These are phyloP conservation scores for Emiliania huxleyi DNA, from an alignment of 78 protist species.

Conservation along the genomic window DNA sequence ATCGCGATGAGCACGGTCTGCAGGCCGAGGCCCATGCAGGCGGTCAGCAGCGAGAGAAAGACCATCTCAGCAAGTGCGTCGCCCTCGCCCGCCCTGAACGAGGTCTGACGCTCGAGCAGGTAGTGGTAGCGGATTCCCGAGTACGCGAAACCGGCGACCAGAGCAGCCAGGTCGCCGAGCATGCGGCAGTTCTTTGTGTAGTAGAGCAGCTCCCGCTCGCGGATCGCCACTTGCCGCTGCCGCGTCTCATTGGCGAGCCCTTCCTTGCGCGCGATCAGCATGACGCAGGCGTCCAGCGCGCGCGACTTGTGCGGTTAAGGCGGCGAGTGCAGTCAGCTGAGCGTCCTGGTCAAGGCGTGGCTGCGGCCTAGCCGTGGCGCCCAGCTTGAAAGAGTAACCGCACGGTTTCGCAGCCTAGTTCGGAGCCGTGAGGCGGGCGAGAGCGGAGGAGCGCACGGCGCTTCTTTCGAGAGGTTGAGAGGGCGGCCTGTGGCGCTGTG, in stretches of 20 bases:
- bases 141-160: neutral
- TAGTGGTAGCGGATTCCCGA: neutral
- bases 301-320: too few species aligned
- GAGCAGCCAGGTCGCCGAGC: neutral
- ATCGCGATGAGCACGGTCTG: neutral
- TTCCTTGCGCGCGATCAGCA: neutral
- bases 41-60: neutral
- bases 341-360: too few species aligned
- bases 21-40: neutral
- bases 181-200: neutral
- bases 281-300: too few species aligned
- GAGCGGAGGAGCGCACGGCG: too few species aligned
- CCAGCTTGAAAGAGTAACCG: too few species aligned
- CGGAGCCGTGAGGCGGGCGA: too few species aligned
- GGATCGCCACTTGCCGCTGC: neutral
- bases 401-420: too few species aligned
- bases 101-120: neutral
- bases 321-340: too few species aligned
- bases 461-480: too few species aligned
- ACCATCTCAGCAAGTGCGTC: neutral
- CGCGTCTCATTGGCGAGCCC: neutral
- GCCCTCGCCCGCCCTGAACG: neutral
- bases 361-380: too few species aligned
- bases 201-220: slow-evolving; percentile 1
- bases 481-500: too few species aligned